Evolutionary conservation across 140 eudicot species (phyloP), one percentile per base, ranked within the genome.

Genomic region (Cichorium intybus): DNA sequence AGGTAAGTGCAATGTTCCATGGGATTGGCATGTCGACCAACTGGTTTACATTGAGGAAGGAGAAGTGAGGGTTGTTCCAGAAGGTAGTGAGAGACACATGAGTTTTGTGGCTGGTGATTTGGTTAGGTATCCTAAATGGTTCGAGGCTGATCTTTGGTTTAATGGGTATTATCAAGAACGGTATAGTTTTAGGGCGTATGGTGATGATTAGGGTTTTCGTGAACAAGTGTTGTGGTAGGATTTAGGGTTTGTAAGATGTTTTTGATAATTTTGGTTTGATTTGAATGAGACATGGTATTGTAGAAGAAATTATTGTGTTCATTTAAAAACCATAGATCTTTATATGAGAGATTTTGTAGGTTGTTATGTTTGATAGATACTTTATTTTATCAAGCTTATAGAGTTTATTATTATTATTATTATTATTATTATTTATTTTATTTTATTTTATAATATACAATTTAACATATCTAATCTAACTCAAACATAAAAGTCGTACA

Each of bases 1-100:
- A 0, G 95, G 97, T 10, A 88, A 93, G 67, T 88, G 99, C 74
- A 82, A 78, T 60, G 85, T 88, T 33, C 88, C 97, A 4, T 93
- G 99, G 99, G 97, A 93, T 58, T 93, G 99, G 99, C 99, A 93
- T 28, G 97, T 86, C 11, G 97, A 93, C 79, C 99, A 93, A 84
- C 75, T 93, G 62, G 97, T 93, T 41, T 93, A 85, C 73, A 75
- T 93, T 11, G 99, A 93, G 74, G 97, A 93, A 71, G 99, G 99
- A 6, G 99, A 93, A 59, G 99, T 93, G 24, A 84, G 97, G 57
- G 99, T 93, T 3, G 99, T 93, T 43, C 99, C 99, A 0, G 97
- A 93, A 73, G 95, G 97, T 15, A 83, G 99, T 47, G 77, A 93
- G 56, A 73, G 84, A 8, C 84, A 52, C 69, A 88, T 93, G 99